A percentile compares a stretch with the other conserved stretches of the same genome.
Conservation (phyloP, 2,329 filamentous ascomycete species). For the Colletotrichum shisoi region DNA sequence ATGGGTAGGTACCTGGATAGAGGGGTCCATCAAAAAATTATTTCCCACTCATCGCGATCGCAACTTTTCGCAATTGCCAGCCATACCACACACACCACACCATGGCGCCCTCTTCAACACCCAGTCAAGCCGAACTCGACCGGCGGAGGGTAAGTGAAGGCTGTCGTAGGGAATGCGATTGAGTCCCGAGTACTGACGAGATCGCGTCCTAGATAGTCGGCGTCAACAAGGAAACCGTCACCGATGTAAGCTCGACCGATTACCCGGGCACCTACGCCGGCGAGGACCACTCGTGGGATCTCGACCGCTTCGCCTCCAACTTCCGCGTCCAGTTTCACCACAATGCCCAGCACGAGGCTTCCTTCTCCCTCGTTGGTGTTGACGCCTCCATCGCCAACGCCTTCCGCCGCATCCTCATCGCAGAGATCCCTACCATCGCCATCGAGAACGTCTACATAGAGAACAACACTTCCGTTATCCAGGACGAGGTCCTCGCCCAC, state of each 20-base stretch:
- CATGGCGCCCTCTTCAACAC: slow-evolving; percentile 57
- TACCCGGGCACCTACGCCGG: slow-evolving; percentile 90
- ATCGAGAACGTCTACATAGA: slow-evolving; percentile 93
- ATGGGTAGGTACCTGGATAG: slow-evolving; percentile 13
- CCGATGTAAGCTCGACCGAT: slow-evolving; percentile 86
- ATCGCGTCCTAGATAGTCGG: slow-evolving; percentile 72
- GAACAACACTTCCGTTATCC: slow-evolving; percentile 97
- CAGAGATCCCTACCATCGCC: slow-evolving; percentile 92
- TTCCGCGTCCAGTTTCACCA: slow-evolving; percentile 84
- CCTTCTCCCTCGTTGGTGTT: slow-evolving; percentile 90
- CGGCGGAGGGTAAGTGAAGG: slow-evolving; percentile 63
- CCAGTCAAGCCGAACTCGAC: slow-evolving; percentile 65
- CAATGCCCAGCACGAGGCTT: slow-evolving; percentile 77
- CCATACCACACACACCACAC: slow-evolving; percentile 35
- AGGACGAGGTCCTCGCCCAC: slow-evolving; percentile 94
- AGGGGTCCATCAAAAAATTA: slow-evolving; percentile 41
- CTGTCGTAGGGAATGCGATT: slow-evolving; percentile 33
- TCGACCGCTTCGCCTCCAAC: slow-evolving; percentile 73
- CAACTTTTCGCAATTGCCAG: slow-evolving; percentile 35
- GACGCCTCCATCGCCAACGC: slow-evolving; percentile 96
- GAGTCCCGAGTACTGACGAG: slow-evolving; percentile 19
- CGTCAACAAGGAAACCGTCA: slow-evolving; percentile 89
- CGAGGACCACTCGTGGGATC: slow-evolving; percentile 83
- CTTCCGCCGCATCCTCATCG: slow-evolving; percentile 93
- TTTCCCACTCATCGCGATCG: slow-evolving; percentile 35